Percentiles rank a stretch among this genome's conserved stretches.
Conservation (phyloP, 306 rosid genomes). For the Carpinus fangiana region DNA sequence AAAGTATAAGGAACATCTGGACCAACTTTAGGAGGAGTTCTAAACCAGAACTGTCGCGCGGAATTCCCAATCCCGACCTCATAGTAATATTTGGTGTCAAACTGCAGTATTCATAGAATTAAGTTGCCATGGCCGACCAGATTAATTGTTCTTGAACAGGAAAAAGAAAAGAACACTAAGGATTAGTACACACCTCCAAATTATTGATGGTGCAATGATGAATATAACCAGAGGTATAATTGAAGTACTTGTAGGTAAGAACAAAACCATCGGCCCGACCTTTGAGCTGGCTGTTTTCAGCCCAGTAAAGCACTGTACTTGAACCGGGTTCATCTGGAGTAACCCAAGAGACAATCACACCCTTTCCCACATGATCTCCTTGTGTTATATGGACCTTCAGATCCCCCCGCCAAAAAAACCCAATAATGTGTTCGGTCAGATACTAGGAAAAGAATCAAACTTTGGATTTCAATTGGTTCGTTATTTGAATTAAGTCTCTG, state of each 20-base stretch:
- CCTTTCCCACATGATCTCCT: constrained; percentile 75
- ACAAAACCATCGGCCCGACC: constrained; percentile 44
- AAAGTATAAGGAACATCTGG: constrained; percentile 75
- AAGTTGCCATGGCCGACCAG: neutral
- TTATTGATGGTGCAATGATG: constrained; percentile 64
- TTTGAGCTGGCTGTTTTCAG: constrained; percentile 43
- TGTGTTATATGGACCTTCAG: constrained; percentile 90
- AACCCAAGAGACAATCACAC: constrained; percentile 84
- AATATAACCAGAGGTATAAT: constrained; percentile 84
- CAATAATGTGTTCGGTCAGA: neutral
- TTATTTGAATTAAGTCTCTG: neutral
- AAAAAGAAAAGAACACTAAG: neutral
- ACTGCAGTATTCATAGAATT: constrained; percentile 40
- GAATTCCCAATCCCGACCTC: constrained; percentile 61
- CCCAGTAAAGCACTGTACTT: constrained; percentile 62
- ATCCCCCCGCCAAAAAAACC: neutral
- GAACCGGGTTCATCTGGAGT: constrained; percentile 76
- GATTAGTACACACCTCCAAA: constrained; percentile 51
- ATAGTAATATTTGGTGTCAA: constrained; percentile 66
- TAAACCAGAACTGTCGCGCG: constrained; percentile 61
- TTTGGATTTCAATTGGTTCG: neutral
- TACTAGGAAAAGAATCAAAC: neutral
- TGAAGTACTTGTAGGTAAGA: constrained; percentile 60
- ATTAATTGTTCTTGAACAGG: neutral
- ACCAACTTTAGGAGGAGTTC: constrained; percentile 70